Conservation (phyloP, 495 filamentous ascomycete genomes). For the Penicillium robsamsonii region DNA sequence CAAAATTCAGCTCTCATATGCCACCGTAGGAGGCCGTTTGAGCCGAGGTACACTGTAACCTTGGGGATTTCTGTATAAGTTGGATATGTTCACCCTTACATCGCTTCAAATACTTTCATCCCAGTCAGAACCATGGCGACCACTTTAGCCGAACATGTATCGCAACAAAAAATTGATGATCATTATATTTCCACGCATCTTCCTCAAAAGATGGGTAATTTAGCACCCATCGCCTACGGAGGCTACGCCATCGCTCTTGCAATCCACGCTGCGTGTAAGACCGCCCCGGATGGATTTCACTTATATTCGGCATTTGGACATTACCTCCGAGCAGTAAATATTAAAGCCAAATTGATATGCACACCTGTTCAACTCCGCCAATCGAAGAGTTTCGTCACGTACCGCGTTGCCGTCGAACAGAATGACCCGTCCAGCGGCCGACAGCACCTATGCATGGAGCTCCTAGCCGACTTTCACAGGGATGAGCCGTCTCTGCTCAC, state of each 20-base stretch:
- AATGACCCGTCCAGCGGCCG: background rate
- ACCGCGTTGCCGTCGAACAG: background rate
- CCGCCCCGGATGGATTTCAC: background rate
- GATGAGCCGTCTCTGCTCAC: background rate
- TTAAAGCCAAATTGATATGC: background rate
- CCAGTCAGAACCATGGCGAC: background rate
- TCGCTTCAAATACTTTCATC: too few relatives aligned
- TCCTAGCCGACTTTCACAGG: background rate
- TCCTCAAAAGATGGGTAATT: background rate
- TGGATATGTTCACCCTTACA: too few relatives aligned
- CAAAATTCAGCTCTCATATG: too few relatives aligned
- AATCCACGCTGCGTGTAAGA: background rate
- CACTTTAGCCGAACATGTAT: background rate
- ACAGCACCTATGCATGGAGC: background rate
- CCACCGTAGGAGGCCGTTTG: too few relatives aligned
- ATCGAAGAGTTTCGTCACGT: background rate
- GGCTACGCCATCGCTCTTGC: background rate
- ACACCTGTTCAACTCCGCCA: background rate
- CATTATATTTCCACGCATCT: background rate
- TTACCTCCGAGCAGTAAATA: background rate
- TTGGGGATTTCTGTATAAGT: too few relatives aligned
- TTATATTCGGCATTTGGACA: background rate
- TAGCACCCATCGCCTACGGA: background rate
- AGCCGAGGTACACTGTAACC: too few relatives aligned
- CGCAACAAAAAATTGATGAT: background rate